A percentile compares a stretch with the other conserved stretches of the same genome.
phyloP scores from a whole-genome alignment of 2,329 filamentous ascomycete genomes.

The Leptographium galeiforme region DNA sequence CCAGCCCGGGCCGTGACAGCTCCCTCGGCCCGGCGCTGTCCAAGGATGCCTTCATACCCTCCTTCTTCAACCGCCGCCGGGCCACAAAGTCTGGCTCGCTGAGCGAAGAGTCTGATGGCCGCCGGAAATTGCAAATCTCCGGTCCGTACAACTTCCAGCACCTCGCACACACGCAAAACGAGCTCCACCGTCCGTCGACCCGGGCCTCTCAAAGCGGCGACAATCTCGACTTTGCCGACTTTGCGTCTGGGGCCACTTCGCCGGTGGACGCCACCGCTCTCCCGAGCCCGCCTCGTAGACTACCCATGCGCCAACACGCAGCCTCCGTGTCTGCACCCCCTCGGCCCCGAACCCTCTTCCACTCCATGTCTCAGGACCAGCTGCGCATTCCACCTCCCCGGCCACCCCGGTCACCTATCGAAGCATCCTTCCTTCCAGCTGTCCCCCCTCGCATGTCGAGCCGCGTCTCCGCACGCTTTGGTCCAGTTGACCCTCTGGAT shows the following conservation, averaged over 20 bases:
- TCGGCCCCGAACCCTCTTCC: slow-evolving; percentile 25
- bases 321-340: slow-evolving; percentile 11
- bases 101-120: slow-evolving; percentile 15
- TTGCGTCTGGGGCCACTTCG: slow-evolving; percentile 30
- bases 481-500: slow-evolving; percentile 25
- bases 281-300: slow-evolving; percentile 8
- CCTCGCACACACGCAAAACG: slow-evolving; percentile 42
- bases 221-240: slow-evolving; percentile 32
- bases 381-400: slow-evolving; percentile 33
- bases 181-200: slow-evolving; percentile 27
- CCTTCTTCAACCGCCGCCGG: slow-evolving; percentile 38
- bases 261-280: slow-evolving; percentile 3
- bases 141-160: slow-evolving; percentile 56
- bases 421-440: slow-evolving; percentile 22
- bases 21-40: neutral
- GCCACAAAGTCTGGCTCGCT: slow-evolving; percentile 18
- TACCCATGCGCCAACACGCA: slow-evolving; percentile 17
- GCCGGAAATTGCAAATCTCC: slow-evolving; percentile 41
- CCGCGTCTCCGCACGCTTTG: slow-evolving; percentile 32
- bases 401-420: slow-evolving; percentile 34
- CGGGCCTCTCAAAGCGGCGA: slow-evolving; percentile 23
- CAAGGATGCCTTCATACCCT: slow-evolving; percentile 31
- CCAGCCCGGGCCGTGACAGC: neutral
- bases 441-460: slow-evolving; percentile 42
- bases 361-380: slow-evolving; percentile 35